Conservation (phyloP, 1,139 yeast species). For the Suhomyces anneliseae region DNA sequence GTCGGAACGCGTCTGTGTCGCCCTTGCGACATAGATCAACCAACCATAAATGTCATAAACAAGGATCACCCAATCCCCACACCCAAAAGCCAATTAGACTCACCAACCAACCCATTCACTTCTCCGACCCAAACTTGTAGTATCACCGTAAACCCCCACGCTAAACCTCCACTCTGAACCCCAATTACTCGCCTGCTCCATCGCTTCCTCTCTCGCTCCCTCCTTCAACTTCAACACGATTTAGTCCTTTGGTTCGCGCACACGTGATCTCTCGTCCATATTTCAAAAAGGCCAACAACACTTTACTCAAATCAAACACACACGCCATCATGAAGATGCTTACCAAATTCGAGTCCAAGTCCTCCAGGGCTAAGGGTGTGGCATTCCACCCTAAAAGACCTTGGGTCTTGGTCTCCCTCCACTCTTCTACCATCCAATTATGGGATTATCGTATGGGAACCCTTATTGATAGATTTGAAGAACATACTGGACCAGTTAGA, state of each 20-base stretch:
- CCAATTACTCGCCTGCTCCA: not conserved
- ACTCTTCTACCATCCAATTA: slow-evolving; percentile 91
- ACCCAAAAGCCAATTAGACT: no score
- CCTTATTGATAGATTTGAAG: slow-evolving; percentile 92
- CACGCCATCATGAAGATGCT: slow-evolving; percentile 81
- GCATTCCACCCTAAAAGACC: slow-evolving; percentile 98
- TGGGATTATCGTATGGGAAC: slow-evolving; percentile 99
- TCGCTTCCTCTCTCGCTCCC: not conserved
- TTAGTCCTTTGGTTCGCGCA: not conserved
- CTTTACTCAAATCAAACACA: slow-evolving; percentile 1
- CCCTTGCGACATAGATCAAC: no score
- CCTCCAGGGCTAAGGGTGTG: slow-evolving; percentile 97
- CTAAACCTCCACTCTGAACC: not conserved
- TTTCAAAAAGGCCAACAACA: slow-evolving; percentile 12
- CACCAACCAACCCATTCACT: no score
- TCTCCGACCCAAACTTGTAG: not conserved
- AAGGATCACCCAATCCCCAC: no score
- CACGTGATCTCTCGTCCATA: slow-evolving; percentile 6
- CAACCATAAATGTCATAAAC: no score
- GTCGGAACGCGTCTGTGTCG: no score
- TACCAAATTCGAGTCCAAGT: slow-evolving; percentile 97
- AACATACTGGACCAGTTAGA: slow-evolving; percentile 97
- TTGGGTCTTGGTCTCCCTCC: slow-evolving; percentile 93
- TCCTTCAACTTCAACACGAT: not conserved
- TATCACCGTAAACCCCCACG: not conserved